Conservation (phyloP, 176 grass and related monocot genomes). For the Oryza meridionalis region DNA sequence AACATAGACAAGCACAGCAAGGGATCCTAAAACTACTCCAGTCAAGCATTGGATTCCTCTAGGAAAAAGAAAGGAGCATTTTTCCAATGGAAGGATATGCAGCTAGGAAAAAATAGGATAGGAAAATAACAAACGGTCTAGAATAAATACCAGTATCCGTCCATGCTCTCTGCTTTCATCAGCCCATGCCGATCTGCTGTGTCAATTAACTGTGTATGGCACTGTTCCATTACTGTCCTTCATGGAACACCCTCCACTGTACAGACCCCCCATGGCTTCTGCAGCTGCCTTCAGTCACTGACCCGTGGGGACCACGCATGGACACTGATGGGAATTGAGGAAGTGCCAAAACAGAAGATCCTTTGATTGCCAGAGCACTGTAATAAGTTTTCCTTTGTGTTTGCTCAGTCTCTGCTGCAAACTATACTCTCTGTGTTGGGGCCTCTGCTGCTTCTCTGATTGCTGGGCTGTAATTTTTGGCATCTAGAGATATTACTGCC, state of each 20-base stretch:
- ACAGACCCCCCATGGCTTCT: neutral
- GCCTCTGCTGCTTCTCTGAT: neutral
- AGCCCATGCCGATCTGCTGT: constrained; percentile 30
- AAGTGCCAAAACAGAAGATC: constrained; percentile 51
- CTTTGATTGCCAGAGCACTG: constrained; percentile 18
- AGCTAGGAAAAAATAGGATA: neutral
- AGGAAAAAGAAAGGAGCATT: constrained; percentile 1
- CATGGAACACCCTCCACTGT: neutral
- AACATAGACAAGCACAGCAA: constrained; percentile 22
- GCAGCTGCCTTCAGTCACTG: constrained; percentile 10
- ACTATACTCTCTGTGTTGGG: neutral
- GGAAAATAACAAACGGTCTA: constrained; percentile 33
- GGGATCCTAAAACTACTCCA: neutral
- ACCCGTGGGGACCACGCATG: neutral
- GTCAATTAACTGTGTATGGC: constrained; percentile 16
- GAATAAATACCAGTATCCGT: constrained; percentile 23
- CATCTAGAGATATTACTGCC: constrained; percentile 7
- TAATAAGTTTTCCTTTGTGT: constrained; percentile 8
- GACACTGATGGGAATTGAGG: neutral
- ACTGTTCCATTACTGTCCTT: neutral
- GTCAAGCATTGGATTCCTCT: constrained; percentile 46
- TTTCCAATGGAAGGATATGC: neutral
- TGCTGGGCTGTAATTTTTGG: constrained; percentile 13
- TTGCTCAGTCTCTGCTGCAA: constrained; percentile 7
- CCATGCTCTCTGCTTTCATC: constrained; percentile 8